These are phyloP conservation scores for Phytophthora sp. DNA, from an alignment of 352 stramenopile genomes.

Conservation along the genomic window DNA sequence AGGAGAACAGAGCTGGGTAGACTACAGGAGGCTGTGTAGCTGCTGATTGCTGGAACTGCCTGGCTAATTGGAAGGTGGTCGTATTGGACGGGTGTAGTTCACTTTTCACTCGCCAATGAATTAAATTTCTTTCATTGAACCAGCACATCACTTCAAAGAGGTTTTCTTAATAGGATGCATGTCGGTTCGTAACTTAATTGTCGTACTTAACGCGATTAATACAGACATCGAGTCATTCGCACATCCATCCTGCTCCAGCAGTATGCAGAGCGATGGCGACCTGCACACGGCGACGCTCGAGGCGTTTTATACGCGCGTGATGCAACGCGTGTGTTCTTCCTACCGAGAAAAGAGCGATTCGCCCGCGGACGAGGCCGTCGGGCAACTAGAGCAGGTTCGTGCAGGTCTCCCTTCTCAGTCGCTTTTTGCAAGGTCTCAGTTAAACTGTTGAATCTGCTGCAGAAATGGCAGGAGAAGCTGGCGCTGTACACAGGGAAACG, in stretches of 20 bases:
- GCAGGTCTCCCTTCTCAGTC: not conserved
- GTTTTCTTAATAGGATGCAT: no score
- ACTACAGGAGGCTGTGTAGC: not conserved
- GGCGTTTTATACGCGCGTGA: slow-evolving; percentile 66
- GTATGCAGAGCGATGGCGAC: slow-evolving; percentile 2
- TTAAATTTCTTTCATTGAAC: slow-evolving; percentile 1
- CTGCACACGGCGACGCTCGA: slow-evolving; percentile 35
- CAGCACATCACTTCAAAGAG: no score
- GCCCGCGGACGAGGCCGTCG: slow-evolving; percentile 14
- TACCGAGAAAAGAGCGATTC: slow-evolving; percentile 44
- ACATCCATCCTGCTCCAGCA: not conserved
- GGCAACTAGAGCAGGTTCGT: slow-evolving; percentile 39
- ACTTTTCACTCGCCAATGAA: slow-evolving; percentile 13
- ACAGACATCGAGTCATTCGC: slow-evolving; percentile 8
- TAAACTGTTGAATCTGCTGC: slow-evolving; percentile 3
- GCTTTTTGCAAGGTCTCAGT: not conserved
- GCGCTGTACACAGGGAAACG: slow-evolving; percentile 41
- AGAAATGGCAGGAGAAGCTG: slow-evolving; percentile 56
- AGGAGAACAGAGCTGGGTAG: not conserved
- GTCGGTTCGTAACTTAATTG: no score
- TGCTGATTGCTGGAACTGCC: not conserved
- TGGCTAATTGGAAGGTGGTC: not conserved
- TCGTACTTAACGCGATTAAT: slow-evolving; percentile 25
- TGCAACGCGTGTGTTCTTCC: slow-evolving; percentile 56
- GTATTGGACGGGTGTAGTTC: not conserved